Base-by-base conservation (phyloP, 306 rosid species). In the Fragaria nilgerrensis region DNA sequence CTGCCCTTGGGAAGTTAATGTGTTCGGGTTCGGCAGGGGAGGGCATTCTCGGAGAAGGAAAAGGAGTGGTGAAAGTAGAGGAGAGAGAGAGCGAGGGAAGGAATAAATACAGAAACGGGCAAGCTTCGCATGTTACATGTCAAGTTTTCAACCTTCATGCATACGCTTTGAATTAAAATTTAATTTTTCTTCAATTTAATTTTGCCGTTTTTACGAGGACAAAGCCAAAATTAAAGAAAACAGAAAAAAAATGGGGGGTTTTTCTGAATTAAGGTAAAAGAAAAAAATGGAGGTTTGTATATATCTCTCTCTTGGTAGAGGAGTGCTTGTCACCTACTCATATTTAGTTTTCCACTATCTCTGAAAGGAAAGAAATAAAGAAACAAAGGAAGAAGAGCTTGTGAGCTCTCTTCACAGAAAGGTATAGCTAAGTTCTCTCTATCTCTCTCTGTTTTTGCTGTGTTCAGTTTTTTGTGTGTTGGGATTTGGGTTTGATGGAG, bases 271-370 rank as follows among this genome's bases (percentile, higher is more conserved):
- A 7, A 29, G 20, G 13, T 7, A 15, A 34, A 11, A 7, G 1
- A 39, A 22, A 74, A 74, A 56, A 9, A 39, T 78, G 63, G 77
- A 66, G 27, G 23, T 73, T 84, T 77, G 88, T 88, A 81, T 84
- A 75, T 84, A 74, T 87, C 83, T 63, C 83, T 63, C 84, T 74
- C 86, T 82, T 68, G 88, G 95, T 78, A 87, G 97, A 88, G 87
- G 90, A 83, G 78, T 83, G 97, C 97, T 88, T 84, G 93, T 87
- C 82, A 87, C 90, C 92, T 88, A 91, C 95, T 85, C 89, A 86
- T 82, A 88, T 84, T 63, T 82, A n/a, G 83, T 84, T 77, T 79
- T 62, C 73, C 86, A 73, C 87, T 48, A 87, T 68, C 87, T 77
- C 82, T 68, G 45, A 77, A 23, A 59, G 69, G 70, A 78, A 50